Conservation (phyloP, 352 stramenopile species). For the Phytophthora nicotianae region DNA sequence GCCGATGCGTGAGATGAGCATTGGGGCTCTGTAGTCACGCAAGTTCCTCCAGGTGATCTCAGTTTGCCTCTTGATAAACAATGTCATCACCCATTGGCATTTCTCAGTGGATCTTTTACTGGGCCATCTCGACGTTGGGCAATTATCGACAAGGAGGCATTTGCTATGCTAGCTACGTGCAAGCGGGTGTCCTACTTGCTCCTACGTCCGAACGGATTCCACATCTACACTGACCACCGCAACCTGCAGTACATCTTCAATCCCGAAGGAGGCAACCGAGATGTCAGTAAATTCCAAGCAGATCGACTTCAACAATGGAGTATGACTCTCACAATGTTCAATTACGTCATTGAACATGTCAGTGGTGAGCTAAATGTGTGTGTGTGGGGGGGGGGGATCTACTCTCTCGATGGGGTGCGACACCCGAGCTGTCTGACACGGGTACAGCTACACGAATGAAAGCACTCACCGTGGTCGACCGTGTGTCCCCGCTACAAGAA, state of each 20-base stretch:
- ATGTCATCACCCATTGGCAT: conserved; percentile 5
- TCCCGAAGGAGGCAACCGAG: conserved; percentile 7
- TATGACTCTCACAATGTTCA: background rate
- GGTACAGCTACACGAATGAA: background rate
- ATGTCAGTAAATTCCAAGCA: background rate
- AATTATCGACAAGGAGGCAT: conserved; percentile 34
- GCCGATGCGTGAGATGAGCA: conserved; percentile 5
- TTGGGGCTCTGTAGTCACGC: conserved; percentile 6
- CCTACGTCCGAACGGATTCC: conserved; percentile 19
- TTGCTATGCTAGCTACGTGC: conserved; percentile 11
- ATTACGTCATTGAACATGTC: background rate
- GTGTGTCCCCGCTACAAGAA: background rate
- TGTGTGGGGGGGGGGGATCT: too few relatives aligned
- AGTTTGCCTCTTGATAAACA: conserved; percentile 9
- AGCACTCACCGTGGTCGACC: background rate
- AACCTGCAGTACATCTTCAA: conserved; percentile 28
- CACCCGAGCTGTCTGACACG: background rate
- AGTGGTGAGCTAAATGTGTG: background rate
- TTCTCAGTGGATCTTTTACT: conserved; percentile 15
- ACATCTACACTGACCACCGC: conserved; percentile 26
- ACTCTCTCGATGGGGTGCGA: background rate
- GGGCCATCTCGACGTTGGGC: conserved; percentile 10
- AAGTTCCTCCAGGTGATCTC: background rate
- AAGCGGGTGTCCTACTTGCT: conserved; percentile 26
- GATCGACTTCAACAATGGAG: background rate